Evolutionary conservation across 495 filamentous ascomycete genomes (phyloP), one percentile per base, ranked within the genome.

Genomic region (Penicillium flavigenum): DNA sequence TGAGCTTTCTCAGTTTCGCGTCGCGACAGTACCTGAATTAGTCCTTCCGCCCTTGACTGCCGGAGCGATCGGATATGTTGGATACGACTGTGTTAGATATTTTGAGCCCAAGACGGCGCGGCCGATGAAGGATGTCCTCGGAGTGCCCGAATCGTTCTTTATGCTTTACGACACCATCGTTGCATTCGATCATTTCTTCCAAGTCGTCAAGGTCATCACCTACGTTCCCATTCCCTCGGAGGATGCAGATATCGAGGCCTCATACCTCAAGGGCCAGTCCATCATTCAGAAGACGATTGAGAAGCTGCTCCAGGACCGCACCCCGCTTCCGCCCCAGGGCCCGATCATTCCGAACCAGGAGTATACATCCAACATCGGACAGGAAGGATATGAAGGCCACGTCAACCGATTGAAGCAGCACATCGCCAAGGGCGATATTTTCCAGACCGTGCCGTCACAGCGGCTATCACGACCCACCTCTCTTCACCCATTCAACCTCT

Each of bases 141-240:
- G 86, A 43, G 88, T 96, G 19, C 94, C 94, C 2, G 94, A 98
- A 76, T 90, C 89, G 14, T 76, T 98, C 2, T 98, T 98, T 74
- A 98, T 98, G 94, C 81, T 98, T 22, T 98, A 89, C 76, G 90
- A 98, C 66, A 98, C 94, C 47, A 88, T 98, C 44, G 80, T 98
- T 22, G 91, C 92, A 24, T 93, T 98, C 61, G 94, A 98, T 69
- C 88, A 96, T 68, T 96, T 97, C 73, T 96, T 84, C 80, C 88
- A 91, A 60, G 81, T 88, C 32, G 86, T 96, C 72, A 96, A 95
- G 69, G 85, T 98, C 63, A 88, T 98, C 61, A 96, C 91, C 12
- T 96, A 96, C 69, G 76, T 97, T 47, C 68, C 80, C 51, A 80
- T 85, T 51, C 65, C 75, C 56, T 71, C 61, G 38, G 68, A 80